Evolutionary conservation across 202 grass and related monocot genomes (phyloP).

Genomic region (Zizania palustris): DNA sequence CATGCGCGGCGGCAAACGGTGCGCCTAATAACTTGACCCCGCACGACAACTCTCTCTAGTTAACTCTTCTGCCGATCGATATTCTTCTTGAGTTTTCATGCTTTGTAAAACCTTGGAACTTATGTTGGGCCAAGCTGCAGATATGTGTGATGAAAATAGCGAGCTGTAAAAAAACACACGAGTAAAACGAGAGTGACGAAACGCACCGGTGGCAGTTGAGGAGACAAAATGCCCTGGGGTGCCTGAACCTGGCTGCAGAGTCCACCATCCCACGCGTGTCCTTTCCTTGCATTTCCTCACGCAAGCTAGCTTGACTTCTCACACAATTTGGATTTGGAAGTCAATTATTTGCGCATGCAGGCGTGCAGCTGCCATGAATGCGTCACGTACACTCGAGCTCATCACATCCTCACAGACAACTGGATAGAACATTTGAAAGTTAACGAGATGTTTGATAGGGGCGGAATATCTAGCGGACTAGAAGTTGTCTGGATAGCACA

Average conservation of each 20-base stretch:
- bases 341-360: neutral
- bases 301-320: neutral
- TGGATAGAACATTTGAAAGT: too few species aligned
- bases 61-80: too few species aligned
- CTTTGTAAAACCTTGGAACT: too few species aligned
- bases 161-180: neutral
- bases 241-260: slow-evolving; percentile 8
- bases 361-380: neutral
- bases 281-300: neutral
- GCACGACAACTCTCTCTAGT: too few species aligned
- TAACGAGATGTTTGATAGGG: too few species aligned
- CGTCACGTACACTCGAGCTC: too few species aligned
- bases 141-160: too few species aligned
- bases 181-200: neutral
- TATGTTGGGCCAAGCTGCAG: too few species aligned
- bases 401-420: too few species aligned
- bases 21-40: neutral
- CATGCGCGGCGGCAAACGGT: neutral
- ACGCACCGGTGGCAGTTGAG: neutral
- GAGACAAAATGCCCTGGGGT: slow-evolving; percentile 37
- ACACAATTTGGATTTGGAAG: neutral
- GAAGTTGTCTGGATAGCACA: too few species aligned
- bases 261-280: slow-evolving; percentile 14
- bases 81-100: too few species aligned
- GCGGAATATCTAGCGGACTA: too few species aligned